phyloP scores from a whole-genome alignment of 805 yeast species.

The Teunomyces gatunensis region DNA sequence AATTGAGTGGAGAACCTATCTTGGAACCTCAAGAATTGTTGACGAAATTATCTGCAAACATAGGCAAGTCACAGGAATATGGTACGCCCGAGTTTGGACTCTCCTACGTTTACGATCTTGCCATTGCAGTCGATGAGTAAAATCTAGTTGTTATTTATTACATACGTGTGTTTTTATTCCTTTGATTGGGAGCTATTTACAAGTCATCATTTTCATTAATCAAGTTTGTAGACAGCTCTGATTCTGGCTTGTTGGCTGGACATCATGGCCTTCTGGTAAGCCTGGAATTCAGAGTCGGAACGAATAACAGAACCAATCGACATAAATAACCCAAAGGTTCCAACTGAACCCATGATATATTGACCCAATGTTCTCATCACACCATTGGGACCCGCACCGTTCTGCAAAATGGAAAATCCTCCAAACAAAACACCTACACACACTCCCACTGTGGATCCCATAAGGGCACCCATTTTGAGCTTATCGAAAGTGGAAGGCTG shows the following conservation, averaged over 20 bases:
- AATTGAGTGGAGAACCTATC: slow-evolving; percentile 82
- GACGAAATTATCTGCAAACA: slow-evolving; percentile 46
- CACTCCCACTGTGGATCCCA: slow-evolving; percentile 92
- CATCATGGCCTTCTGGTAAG: slow-evolving; percentile 27
- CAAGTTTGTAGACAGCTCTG: slow-evolving; percentile 23
- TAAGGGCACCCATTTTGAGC: slow-evolving; percentile 96
- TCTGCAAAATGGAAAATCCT: slow-evolving; percentile 82
- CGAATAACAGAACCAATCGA: slow-evolving; percentile 91
- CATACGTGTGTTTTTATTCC: background rate
- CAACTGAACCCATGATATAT: slow-evolving; percentile 94
- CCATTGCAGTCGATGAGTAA: slow-evolving; percentile 7
- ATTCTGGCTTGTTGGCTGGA: slow-evolving; percentile 25
- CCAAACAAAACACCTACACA: slow-evolving; percentile 95
- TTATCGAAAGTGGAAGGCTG: slow-evolving; percentile 90
- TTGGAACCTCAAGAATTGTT: slow-evolving; percentile 74
- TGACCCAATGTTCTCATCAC: slow-evolving; percentile 95
- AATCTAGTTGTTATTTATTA: background rate
- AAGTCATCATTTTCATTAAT: slow-evolving; percentile 1
- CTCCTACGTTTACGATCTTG: slow-evolving; percentile 54
- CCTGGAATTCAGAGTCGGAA: slow-evolving; percentile 51
- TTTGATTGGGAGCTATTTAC: slow-evolving; percentile 2
- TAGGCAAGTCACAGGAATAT: slow-evolving; percentile 36
- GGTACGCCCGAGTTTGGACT: slow-evolving; percentile 75
- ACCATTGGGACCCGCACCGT: slow-evolving; percentile 99
- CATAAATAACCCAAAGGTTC: slow-evolving; percentile 95